These are phyloP conservation scores for Bidens hawaiensis DNA, from an alignment of 140 eudicot species.

Conservation along the genomic window DNA sequence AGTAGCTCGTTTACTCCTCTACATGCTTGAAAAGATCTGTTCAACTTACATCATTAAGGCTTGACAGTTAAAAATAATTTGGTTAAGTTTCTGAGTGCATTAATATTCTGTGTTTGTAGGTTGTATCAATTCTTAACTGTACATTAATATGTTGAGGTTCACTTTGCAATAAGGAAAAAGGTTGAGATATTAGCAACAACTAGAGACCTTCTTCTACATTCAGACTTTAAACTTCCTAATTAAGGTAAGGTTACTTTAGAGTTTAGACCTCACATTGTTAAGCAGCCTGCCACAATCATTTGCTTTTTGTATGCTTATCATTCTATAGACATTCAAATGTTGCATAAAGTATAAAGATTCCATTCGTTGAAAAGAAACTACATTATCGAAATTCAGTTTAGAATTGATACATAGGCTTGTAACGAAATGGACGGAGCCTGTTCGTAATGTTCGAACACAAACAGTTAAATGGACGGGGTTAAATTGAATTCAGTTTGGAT, in stretches of 20 bases:
- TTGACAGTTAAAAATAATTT: constrained; percentile 1
- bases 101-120: constrained; percentile 33
- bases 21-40: not conserved
- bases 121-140: constrained; percentile 65
- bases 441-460: no score
- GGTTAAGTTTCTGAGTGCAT: constrained; percentile 2
- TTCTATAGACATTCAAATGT: not conserved
- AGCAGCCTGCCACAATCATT: not conserved
- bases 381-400: no score
- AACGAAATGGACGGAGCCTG: no score
- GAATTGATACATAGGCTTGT: no score
- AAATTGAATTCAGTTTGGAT: no score
- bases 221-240: constrained; percentile 64
- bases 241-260: constrained; percentile 48
- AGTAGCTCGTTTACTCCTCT: no score
- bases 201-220: constrained; percentile 65
- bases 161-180: constrained; percentile 90
- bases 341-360: not conserved
- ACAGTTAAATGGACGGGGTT: no score
- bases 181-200: constrained; percentile 86
- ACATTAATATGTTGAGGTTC: constrained; percentile 94
- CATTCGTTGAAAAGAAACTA: not conserved
- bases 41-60: not conserved
- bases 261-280: not conserved
- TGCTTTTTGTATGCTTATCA: not conserved